phyloP scores from a whole-genome alignment of 768 basidiomycete genomes.

The Termitomyces heimii region DNA sequence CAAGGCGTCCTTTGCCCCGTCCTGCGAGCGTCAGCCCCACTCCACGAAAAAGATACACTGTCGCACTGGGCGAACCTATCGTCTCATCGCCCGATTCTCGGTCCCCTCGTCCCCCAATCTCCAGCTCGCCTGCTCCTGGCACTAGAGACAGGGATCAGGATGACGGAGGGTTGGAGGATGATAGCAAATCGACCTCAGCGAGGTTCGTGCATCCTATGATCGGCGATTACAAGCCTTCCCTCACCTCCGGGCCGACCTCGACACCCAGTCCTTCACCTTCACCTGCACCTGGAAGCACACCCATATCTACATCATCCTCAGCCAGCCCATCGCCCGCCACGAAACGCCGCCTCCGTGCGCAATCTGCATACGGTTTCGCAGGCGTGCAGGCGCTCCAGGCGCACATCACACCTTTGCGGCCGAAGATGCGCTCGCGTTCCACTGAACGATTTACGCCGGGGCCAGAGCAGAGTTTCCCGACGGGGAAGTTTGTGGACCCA shows the following conservation, averaged over 20 bases:
- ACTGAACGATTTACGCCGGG: conserved; percentile 22
- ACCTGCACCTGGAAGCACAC: background rate
- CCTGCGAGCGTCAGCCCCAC: conserved; percentile 62
- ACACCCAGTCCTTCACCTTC: background rate
- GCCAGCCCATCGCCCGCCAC: conserved; percentile 22
- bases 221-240: conserved; percentile 20
- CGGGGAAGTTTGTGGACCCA: conserved; percentile 69
- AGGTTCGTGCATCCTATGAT: conserved; percentile 14
- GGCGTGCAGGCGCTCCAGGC: conserved; percentile 20
- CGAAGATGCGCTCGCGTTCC: conserved; percentile 34
- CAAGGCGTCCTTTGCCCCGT: conserved; percentile 31
- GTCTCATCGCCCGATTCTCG: conserved; percentile 29
- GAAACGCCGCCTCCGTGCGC: conserved; percentile 40
- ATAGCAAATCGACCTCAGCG: conserved; percentile 47
- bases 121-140: conserved; percentile 13
- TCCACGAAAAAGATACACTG: conserved; percentile 81
- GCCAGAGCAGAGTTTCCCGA: conserved; percentile 23
- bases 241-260: background rate
- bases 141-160: conserved; percentile 32
- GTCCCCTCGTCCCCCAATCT: conserved; percentile 27
- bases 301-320: background rate
- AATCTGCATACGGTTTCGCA: conserved; percentile 51
- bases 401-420: conserved; percentile 27
- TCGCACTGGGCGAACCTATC: conserved; percentile 75
- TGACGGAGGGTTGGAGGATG: conserved; percentile 40